A percentile compares a stretch with the other conserved stretches of the same genome.
phyloP scores from a whole-genome alignment of 352 stramenopile species.

The Phytophthora pinifolia region DNA sequence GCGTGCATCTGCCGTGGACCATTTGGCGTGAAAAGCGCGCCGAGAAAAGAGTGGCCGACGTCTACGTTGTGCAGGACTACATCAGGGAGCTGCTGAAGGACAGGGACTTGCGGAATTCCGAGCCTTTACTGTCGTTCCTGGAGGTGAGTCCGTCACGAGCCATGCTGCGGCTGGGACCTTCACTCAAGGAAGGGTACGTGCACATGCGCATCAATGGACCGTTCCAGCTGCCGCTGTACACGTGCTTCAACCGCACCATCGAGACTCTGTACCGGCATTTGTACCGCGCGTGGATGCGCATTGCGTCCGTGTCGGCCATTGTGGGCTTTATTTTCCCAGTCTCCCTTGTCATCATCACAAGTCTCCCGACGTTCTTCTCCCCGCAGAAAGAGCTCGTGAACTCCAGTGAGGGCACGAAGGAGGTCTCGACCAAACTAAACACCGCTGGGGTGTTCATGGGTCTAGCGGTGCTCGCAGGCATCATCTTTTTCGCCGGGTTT shows the following conservation, averaged over 20 bases:
- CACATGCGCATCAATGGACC: constrained; percentile 89
- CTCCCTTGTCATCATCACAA: constrained; percentile 71
- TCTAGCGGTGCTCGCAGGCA: constrained; percentile 43
- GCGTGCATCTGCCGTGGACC: constrained; percentile 68
- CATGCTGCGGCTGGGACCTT: constrained; percentile 74
- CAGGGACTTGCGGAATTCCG: constrained; percentile 69
- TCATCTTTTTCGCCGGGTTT: constrained; percentile 73
- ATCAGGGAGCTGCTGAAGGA: constrained; percentile 65
- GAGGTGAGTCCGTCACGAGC: constrained; percentile 78
- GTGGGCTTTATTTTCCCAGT: constrained; percentile 84
- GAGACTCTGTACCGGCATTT: constrained; percentile 82
- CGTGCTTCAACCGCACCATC: constrained; percentile 83
- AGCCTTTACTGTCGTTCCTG: constrained; percentile 76
- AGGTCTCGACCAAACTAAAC: constrained; percentile 54
- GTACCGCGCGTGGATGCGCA: constrained; percentile 87
- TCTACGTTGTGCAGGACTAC: constrained; percentile 76
- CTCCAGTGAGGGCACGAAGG: constrained; percentile 29
- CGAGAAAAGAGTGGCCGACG: constrained; percentile 63
- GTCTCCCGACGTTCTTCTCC: constrained; percentile 64
- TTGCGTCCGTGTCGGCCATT: constrained; percentile 78
- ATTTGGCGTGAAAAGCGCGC: constrained; percentile 83
- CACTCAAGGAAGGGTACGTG: constrained; percentile 86
- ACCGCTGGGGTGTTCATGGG: constrained; percentile 56
- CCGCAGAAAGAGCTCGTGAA: constrained; percentile 63
- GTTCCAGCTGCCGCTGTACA: constrained; percentile 84